Evolutionary conservation across 2,329 filamentous ascomycete species (phyloP), one percentile per base, ranked within the genome.

Genomic region (Beauveria bassiana): DNA sequence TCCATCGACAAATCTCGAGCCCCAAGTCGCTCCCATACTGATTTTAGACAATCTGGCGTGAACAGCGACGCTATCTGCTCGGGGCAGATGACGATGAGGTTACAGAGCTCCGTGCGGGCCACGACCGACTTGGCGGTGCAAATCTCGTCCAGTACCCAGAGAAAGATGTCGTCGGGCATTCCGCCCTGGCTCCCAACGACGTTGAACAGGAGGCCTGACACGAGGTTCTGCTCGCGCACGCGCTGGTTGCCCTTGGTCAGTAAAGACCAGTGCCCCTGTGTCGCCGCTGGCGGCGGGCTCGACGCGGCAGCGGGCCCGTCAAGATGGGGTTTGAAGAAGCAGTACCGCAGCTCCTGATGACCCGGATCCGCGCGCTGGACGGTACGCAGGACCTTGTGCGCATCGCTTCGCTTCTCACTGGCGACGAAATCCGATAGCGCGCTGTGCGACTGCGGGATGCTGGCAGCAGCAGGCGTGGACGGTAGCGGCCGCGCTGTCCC

Each of bases 91-190:
- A 77, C 73, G 58, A 82, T 73, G 4, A 91, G 71, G 50, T 80
- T 79, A 60, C 80, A 75, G 69, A 91, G 91, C 62, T 86, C 82
- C 60, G 79, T 71, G 55, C 85, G 80, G 47, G 90, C 70, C 50
- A 83, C 77, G 47, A 78, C 74, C 38, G 81, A 80, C 46, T 75
- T 73, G 66, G 89, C 85, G 2, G 76, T 70, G 60, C 81, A 83
- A 24, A 86, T 74, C 73, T 86, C 81, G 55, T 82, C 74, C 6
- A 89, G 68, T 3, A 91, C 75, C 89, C 89, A 93, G 18, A 80
- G 67, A 55, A 90, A 79, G 1, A 91, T 68, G 60, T 87, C 81
- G 63, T 90, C 83, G 0, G 88, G 84, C 14, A 91, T 70, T 9
- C 64, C 65, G 14, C 67, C 66, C 1, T 62, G 65, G 51, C 69